Conservation (phyloP, 352 stramenopile genomes). For the Pythium monospermum region DNA sequence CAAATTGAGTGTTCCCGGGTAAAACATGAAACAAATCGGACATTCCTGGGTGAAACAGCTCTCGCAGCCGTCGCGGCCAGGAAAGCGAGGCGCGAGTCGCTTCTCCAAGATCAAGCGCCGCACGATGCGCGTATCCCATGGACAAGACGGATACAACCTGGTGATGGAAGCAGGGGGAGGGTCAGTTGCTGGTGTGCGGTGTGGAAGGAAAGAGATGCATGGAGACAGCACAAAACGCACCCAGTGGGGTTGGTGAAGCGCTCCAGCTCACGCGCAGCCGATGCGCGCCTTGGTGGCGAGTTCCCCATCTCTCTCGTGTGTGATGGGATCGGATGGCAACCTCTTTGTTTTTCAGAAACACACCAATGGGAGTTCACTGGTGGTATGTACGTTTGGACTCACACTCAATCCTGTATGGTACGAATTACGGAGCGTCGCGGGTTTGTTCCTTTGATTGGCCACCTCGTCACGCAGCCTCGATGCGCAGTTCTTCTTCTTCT, state of each 20-base stretch:
- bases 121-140: slow-evolving; percentile 63
- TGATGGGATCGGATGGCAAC: neutral
- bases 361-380: no score
- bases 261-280: slow-evolving; percentile 52
- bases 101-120: slow-evolving; percentile 62
- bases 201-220: neutral
- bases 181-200: no score
- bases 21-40: slow-evolving; percentile 82
- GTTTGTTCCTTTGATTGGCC: no score
- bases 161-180: no score
- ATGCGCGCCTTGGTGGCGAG: slow-evolving; percentile 48
- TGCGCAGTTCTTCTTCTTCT: no score
- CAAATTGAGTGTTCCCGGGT: slow-evolving; percentile 31
- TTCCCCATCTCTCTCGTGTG: slow-evolving; percentile 47
- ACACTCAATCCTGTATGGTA: no score
- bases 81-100: slow-evolving; percentile 72
- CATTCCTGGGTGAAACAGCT: slow-evolving; percentile 67
- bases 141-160: slow-evolving; percentile 74
- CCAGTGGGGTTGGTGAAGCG: slow-evolving; percentile 59
- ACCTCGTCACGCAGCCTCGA: no score
- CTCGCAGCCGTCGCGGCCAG: slow-evolving; percentile 52
- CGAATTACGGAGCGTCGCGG: no score
- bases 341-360: no score
- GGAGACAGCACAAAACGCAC: slow-evolving; percentile 22
- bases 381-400: no score